Conservation (phyloP, 106 monocot genomes). For the Amphibolis antarctica region DNA sequence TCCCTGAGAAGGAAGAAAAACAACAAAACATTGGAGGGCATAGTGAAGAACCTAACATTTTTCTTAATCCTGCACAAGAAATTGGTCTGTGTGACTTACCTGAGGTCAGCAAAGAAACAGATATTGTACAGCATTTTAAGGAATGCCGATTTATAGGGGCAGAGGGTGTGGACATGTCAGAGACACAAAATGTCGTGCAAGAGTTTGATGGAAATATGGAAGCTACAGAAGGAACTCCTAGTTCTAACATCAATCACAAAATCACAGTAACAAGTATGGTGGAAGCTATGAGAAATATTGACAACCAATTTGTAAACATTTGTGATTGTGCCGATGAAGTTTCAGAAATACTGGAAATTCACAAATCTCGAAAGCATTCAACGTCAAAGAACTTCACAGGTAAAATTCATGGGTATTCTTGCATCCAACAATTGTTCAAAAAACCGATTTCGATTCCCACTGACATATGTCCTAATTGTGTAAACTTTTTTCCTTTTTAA, state of each 20-base stretch:
- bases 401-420: constrained; percentile 6
- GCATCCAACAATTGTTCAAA: not conserved
- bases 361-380: constrained; percentile 27
- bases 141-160: constrained; percentile 13
- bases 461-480: not conserved
- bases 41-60: constrained; percentile 2
- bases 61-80: constrained; percentile 1
- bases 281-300: constrained; percentile 53
- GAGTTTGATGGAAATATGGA: constrained; percentile 10
- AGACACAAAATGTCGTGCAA: constrained; percentile 15
- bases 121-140: constrained; percentile 11
- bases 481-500: not conserved
- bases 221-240: constrained; percentile 36
- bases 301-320: constrained; percentile 50
- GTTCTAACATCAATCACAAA: constrained; percentile 52
- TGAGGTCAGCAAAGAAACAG: constrained; percentile 3
- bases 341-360: constrained; percentile 59
- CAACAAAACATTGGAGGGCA: not conserved
- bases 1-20: constrained; percentile 37
- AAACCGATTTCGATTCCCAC: not conserved
- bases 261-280: constrained; percentile 40
- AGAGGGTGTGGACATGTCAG: constrained; percentile 16
- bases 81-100: constrained; percentile 6
- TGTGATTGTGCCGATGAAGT: constrained; percentile 55
- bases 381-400: constrained; percentile 22